Conservation (phyloP, 2,329 filamentous ascomycete genomes). For the Geosmithia flava region DNA sequence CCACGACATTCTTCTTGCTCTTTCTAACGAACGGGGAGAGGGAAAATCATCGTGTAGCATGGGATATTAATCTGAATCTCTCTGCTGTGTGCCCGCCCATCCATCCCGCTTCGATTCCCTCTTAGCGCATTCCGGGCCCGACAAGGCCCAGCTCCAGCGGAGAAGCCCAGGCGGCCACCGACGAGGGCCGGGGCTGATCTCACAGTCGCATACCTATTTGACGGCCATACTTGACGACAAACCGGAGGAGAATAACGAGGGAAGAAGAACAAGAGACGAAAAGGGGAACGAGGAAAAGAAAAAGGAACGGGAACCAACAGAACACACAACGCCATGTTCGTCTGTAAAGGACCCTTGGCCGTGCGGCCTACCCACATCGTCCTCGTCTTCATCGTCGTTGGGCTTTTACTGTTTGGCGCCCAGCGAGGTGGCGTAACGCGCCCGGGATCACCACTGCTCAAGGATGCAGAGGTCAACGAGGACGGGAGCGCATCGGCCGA, state of each 20-base stretch:
- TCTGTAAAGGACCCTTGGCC: constrained; percentile 11
- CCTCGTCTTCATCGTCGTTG: constrained; percentile 5
- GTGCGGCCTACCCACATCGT: constrained; percentile 8
- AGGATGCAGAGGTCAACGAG: constrained; percentile 4
- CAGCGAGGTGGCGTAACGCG: not conserved
- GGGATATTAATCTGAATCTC: not conserved
- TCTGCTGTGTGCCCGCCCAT: not conserved
- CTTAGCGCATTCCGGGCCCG: not conserved
- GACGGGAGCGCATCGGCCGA: constrained; percentile 11
- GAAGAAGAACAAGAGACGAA: not conserved
- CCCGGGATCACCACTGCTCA: not conserved
- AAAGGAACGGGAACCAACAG: not conserved
- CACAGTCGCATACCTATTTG: too few species aligned
- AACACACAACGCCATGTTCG: constrained; percentile 8
- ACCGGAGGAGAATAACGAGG: too few species aligned
- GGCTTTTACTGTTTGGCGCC: constrained; percentile 2
- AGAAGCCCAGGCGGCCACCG: not conserved
- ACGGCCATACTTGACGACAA: too few species aligned
- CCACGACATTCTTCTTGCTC: not conserved
- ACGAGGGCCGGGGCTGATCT: not conserved
- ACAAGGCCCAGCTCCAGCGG: not conserved
- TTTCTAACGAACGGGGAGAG: not conserved
- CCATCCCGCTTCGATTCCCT: not conserved
- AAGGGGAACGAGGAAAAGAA: not conserved
- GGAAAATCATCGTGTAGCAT: not conserved